phyloP scores from a whole-genome alignment of 768 basidiomycete genomes.

The Dentipellis sp. region DNA sequence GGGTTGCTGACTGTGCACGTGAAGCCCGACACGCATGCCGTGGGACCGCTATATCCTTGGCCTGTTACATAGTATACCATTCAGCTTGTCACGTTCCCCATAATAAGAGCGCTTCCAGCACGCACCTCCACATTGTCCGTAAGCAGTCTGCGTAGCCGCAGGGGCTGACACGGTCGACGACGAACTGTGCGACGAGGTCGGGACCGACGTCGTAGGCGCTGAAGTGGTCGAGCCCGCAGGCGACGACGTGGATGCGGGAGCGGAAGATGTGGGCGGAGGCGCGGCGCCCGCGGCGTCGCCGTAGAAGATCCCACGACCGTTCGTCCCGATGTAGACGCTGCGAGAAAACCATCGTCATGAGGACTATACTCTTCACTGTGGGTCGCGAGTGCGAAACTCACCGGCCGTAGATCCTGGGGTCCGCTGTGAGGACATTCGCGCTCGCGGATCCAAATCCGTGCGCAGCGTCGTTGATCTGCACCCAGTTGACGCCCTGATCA shows the following conservation, averaged over 20 bases:
- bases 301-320: conserved; percentile 48
- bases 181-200: not conserved
- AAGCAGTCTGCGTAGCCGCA: conserved; percentile 16
- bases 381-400: conserved; percentile 17
- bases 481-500: conserved; percentile 46
- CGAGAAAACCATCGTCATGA: not conserved
- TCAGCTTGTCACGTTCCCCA: not conserved
- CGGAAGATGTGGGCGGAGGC: conserved; percentile 9
- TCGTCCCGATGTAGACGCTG: conserved; percentile 54
- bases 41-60: conserved; percentile 32
- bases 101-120: not conserved
- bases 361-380: too few relatives aligned
- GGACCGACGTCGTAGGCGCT: conserved; percentile 12
- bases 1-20: conserved; percentile 29
- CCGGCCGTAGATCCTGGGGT: conserved; percentile 47
- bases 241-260: conserved; percentile 15
- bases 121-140: conserved; percentile 36
- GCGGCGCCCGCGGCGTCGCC: conserved; percentile 19
- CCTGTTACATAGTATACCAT: conserved; percentile 12
- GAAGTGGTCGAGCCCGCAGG: conserved; percentile 21
- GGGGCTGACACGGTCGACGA: not conserved
- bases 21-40: conserved; percentile 24
- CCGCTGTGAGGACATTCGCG: conserved; percentile 39
- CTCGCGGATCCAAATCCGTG: conserved; percentile 48
- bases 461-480: conserved; percentile 45